Evolutionary conservation across 495 filamentous ascomycete species (phyloP).

Genomic region (Penicillium taxi): DNA sequence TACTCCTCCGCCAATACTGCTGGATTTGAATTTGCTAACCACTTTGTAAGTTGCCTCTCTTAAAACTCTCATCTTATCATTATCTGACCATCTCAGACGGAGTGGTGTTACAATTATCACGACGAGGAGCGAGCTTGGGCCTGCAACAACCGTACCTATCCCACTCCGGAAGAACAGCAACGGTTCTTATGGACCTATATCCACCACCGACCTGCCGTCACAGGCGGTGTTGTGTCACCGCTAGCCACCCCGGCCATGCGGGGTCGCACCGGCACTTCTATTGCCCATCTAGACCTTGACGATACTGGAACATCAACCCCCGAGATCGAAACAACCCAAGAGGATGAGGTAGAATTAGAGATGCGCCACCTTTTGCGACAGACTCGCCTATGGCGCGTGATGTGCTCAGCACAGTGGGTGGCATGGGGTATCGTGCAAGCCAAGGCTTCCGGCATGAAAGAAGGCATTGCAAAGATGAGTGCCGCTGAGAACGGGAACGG

Average conservation of each 20-base stretch:
- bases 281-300: constrained; percentile 31
- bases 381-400: constrained; percentile 73
- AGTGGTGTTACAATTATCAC: constrained; percentile 99
- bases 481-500: constrained; percentile 11
- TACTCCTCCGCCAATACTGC: constrained; percentile 86
- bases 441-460: constrained; percentile 59
- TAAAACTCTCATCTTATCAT: neutral
- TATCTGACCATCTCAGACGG: constrained; percentile 41
- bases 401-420: constrained; percentile 85
- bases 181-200: constrained; percentile 84
- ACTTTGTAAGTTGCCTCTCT: constrained; percentile 57
- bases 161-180: constrained; percentile 69
- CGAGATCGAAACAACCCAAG: constrained; percentile 47
- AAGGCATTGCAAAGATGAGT: constrained; percentile 22
- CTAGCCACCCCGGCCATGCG: constrained; percentile 39
- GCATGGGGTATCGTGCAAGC: constrained; percentile 97
- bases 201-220: constrained; percentile 59
- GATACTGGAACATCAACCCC: constrained; percentile 19
- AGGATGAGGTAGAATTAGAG: constrained; percentile 53
- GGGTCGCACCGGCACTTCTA: constrained; percentile 24
- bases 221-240: constrained; percentile 47
- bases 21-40: constrained; percentile 92
- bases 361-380: constrained; percentile 65
- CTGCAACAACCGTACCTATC: constrained; percentile 62
- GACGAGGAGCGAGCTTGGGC: constrained; percentile 53